Evolutionary conservation across 768 basidiomycete genomes (phyloP).

Genomic region (Suillus alpinus): DNA sequence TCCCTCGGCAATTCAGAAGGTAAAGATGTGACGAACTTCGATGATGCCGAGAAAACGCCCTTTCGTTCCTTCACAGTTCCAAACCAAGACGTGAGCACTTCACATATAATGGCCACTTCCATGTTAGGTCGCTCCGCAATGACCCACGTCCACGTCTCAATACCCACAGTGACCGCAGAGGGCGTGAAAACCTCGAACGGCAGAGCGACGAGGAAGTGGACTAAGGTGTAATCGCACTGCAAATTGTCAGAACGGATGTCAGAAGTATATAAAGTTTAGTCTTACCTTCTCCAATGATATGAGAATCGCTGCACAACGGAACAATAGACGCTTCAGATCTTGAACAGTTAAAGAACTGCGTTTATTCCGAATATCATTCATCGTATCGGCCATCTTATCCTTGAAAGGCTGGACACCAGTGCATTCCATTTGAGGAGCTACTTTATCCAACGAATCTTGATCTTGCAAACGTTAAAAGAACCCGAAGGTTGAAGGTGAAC

Average conservation of each 20-base stretch:
- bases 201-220: constrained; percentile 82
- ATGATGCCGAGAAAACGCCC: constrained; percentile 77
- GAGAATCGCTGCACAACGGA: constrained; percentile 81
- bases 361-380: constrained; percentile 68
- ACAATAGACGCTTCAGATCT: constrained; percentile 81
- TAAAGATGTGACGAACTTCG: constrained; percentile 60
- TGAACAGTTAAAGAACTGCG: constrained; percentile 72
- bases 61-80: constrained; percentile 71
- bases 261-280: neutral
- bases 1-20: neutral
- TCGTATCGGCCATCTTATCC: constrained; percentile 60
- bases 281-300: constrained; percentile 64
- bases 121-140: constrained; percentile 80
- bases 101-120: constrained; percentile 82
- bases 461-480: constrained; percentile 34
- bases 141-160: constrained; percentile 97
- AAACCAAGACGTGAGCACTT: constrained; percentile 86
- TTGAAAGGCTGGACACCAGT: constrained; percentile 67
- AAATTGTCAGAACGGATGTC: neutral
- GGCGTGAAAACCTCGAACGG: constrained; percentile 92
- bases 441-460: constrained; percentile 56
- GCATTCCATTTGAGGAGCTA: constrained; percentile 57
- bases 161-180: constrained; percentile 77
- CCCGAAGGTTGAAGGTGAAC: neutral
- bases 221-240: constrained; percentile 80